Evolutionary conservation across 2,329 filamentous ascomycete species (phyloP), one percentile per base, ranked within the genome.

Genomic region (Botrytis galanthina): DNA sequence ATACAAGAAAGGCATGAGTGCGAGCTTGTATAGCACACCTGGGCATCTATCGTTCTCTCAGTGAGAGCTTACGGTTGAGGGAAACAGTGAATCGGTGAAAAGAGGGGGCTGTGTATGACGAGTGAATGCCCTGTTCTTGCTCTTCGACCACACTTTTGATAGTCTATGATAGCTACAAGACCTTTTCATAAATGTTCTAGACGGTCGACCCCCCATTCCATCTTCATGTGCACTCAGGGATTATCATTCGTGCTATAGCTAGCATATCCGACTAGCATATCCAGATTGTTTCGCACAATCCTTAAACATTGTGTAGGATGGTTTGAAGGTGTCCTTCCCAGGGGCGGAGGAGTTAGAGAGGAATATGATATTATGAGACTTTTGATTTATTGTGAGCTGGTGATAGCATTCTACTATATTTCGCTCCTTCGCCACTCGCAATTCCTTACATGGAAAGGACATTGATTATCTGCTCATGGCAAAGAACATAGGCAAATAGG

Each of bases 151-250:
- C 48, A n/a, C 22, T 0, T n/a, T n/a, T 14, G 1, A n/a, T 14
- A n/a, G 48, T 51, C 48, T 16, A n/a, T 7, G n/a, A 18, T 29
- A 8, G 2, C 3, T 29, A 29, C 3, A 7, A 6, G 16, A 16
- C 51, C 29, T 54, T 2, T 54, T 5, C 18, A 29, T 29, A 54
- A 29, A 8, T 18, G 14, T 16, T 54, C 12, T 54, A 26, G 26
- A n/a, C n/a, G n/a, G n/a, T n/a, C n/a, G n/a, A 7, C 26, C 6
- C 3, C 2, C 0, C n/a, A 29, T 29, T 29, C 0, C 14, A 18
- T 18, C n/a, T 54, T 1, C 2, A 18, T 54, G 9, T 18, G 1
- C 14, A 3, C 14, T 4, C 3, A 8, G n/a, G 14, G 0, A 54
- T 3, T 5, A 54, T 54, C 26, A 0, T n/a, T 54, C 48, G 48